phyloP scores from a whole-genome alignment of 306 rosid genomes.

The Ziziphus jujuba region DNA sequence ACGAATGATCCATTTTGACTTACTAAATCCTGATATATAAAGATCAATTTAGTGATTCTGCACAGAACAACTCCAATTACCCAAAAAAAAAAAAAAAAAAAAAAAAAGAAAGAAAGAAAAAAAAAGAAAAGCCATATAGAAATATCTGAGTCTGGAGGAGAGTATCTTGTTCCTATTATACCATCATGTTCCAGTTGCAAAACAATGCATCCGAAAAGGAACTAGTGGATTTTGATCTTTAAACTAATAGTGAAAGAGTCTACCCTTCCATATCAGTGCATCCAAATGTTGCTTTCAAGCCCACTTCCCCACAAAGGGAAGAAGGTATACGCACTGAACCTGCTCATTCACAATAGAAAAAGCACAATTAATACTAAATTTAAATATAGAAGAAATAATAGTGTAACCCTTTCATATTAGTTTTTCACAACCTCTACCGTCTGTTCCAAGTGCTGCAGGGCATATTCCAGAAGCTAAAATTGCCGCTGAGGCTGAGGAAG shows the following conservation, averaged over 20 bases:
- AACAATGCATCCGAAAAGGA: neutral
- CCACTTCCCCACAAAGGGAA: conserved; percentile 95
- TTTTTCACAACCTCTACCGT: conserved; percentile 85
- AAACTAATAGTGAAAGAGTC: conserved; percentile 33
- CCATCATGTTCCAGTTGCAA: too few relatives aligned
- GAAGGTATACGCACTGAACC: conserved; percentile 97
- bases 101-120: too few relatives aligned
- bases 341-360: conserved; percentile 43
- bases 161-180: too few relatives aligned
- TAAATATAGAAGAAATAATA: conserved; percentile 11
- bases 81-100: too few relatives aligned
- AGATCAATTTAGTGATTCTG: neutral
- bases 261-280: conserved; percentile 79
- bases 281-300: conserved; percentile 82
- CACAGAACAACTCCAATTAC: neutral
- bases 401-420: conserved; percentile 15
- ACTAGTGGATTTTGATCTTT: neutral
- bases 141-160: too few relatives aligned
- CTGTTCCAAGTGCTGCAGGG: conserved; percentile 95
- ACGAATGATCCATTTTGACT: neutral
- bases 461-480: conserved; percentile 93
- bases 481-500: conserved; percentile 98
- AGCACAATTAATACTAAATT: conserved; percentile 23
- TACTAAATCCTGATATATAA: neutral
- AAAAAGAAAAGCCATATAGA: neutral